These are phyloP conservation scores for Blastobotrys parvus DNA, from an alignment of 805 yeast species.

Conservation along the genomic window DNA sequence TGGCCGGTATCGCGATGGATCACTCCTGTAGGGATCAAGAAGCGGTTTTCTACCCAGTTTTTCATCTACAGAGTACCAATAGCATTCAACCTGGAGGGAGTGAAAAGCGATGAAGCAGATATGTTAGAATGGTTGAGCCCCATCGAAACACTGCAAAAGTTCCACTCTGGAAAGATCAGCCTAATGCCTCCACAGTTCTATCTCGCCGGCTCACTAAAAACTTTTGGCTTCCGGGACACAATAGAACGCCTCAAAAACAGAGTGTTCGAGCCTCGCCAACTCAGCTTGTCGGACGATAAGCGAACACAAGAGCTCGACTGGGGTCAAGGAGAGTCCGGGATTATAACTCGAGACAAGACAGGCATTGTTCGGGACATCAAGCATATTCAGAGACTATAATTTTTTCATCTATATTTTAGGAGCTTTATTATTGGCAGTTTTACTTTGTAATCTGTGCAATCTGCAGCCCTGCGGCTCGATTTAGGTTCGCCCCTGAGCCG, in stretches of 20 bases:
- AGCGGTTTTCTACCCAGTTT: conserved; percentile 25
- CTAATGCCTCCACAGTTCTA: conserved; percentile 28
- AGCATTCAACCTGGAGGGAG: conserved; percentile 8
- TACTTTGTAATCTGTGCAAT: too few species aligned
- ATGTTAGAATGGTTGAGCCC: conserved; percentile 24
- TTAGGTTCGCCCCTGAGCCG: too few species aligned
- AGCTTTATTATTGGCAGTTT: too few species aligned
- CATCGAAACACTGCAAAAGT: conserved; percentile 15
- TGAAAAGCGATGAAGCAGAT: conserved; percentile 10
- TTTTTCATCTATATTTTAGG: too few species aligned
- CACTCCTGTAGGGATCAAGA: conserved; percentile 20
- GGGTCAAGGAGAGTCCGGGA: conserved; percentile 21
- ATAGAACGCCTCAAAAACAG: conserved; percentile 10
- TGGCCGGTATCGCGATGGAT: conserved; percentile 22
- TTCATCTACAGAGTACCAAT: conserved; percentile 16
- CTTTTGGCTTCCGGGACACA: conserved; percentile 11
- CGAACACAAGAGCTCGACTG: conserved; percentile 15
- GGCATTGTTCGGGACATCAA: conserved; percentile 9
- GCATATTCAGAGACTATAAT: conserved; percentile 3
- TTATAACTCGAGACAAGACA: conserved; percentile 9
- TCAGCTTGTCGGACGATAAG: conserved; percentile 5
- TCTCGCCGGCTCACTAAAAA: conserved; percentile 13
- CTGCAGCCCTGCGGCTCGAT: too few species aligned
- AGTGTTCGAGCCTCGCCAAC: conserved; percentile 17
- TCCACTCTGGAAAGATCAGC: conserved; percentile 14